Conservation (phyloP, 2,329 filamentous ascomycete genomes). For the Colletotrichum camelliae region DNA sequence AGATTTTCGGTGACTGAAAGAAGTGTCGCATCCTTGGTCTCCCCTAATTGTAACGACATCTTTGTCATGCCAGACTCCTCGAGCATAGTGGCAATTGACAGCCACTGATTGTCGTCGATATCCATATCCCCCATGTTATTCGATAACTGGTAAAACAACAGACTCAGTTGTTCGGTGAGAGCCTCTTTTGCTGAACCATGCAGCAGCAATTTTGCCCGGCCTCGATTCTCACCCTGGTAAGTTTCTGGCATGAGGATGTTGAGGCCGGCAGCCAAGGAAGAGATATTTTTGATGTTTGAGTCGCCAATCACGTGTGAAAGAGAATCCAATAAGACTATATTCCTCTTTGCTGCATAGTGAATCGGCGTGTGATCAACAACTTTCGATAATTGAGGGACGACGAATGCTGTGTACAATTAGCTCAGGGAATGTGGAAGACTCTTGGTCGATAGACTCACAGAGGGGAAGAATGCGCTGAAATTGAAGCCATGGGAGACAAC, state of each 20-base stretch:
- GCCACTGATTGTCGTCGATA: not conserved
- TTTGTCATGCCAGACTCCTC: not conserved
- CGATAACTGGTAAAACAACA: not conserved
- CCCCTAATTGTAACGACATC: not conserved
- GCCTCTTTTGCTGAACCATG: not conserved
- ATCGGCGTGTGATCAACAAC: no score
- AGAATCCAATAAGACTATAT: no score
- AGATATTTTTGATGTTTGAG: not conserved
- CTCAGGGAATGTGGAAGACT: not conserved
- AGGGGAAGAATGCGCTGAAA: not conserved
- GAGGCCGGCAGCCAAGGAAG: not conserved
- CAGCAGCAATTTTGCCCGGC: not conserved
- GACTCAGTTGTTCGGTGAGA: not conserved
- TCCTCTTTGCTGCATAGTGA: no score
- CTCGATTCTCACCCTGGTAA: not conserved
- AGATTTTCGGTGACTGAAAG: not conserved
- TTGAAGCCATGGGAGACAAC: not conserved
- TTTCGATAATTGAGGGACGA: no score
- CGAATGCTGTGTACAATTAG: not conserved
- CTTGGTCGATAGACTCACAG: not conserved
- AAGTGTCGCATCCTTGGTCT: not conserved
- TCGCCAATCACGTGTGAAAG: no score
- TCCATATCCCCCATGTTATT: not conserved
- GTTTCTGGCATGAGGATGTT: not conserved
- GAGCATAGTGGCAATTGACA: not conserved